Evolutionary conservation across 2,329 filamentous ascomycete species (phyloP).

Genomic region (Rutstroemia sp.): DNA sequence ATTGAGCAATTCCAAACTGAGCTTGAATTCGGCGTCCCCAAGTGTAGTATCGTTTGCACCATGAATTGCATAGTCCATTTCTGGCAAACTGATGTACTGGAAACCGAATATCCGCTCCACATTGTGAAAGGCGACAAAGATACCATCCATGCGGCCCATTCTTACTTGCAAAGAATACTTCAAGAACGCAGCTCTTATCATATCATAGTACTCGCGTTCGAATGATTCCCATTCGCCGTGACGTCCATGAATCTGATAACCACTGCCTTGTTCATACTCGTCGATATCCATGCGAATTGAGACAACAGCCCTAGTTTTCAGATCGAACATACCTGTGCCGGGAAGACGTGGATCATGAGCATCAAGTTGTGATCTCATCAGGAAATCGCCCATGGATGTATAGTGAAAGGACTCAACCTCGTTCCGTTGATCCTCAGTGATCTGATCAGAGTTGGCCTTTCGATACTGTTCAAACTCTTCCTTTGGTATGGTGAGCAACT

Average conservation of each 20-base stretch:
- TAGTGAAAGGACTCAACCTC: conserved; percentile 80
- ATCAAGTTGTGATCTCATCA: conserved; percentile 93
- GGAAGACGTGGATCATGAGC: conserved; percentile 80
- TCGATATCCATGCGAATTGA: conserved; percentile 81
- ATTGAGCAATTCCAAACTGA: conserved; percentile 74
- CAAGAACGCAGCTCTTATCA: conserved; percentile 88
- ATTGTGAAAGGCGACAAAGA: conserved; percentile 96
- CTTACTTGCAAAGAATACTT: conserved; percentile 96
- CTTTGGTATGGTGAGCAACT: conserved; percentile 76
- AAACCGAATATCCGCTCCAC: conserved; percentile 94
- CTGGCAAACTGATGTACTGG: conserved; percentile 78
- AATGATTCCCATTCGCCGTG: conserved; percentile 83
- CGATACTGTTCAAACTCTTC: conserved; percentile 83
- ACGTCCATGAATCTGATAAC: conserved; percentile 76
- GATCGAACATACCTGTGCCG: conserved; percentile 87
- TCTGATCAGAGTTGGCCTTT: conserved; percentile 55
- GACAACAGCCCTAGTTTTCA: conserved; percentile 90
- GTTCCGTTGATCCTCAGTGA: conserved; percentile 64
- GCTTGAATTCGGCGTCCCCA: conserved; percentile 78
- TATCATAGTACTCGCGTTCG: conserved; percentile 93
- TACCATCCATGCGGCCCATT: conserved; percentile 97
- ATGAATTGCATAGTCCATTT: conserved; percentile 90
- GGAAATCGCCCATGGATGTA: conserved; percentile 74
- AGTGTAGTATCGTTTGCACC: conserved; percentile 58
- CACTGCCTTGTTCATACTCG: conserved; percentile 65